A percentile compares a stretch with the other conserved stretches of the same genome.
Conservation (phyloP, 1,139 yeast genomes). For the Meyerozyma smithsonii region DNA sequence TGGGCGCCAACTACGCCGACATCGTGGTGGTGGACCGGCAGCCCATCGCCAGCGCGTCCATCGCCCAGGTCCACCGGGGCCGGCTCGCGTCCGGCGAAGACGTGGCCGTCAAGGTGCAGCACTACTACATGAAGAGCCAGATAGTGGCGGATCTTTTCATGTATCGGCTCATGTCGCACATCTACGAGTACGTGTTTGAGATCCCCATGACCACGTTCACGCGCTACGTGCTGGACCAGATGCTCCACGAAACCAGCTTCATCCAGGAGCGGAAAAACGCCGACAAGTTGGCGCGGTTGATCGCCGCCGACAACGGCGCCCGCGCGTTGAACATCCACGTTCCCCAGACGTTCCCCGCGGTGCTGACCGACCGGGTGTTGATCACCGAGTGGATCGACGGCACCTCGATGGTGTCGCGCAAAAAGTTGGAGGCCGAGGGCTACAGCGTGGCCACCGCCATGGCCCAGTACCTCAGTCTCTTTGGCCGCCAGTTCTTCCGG, state of each 20-base stretch:
- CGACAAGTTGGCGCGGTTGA: slow-evolving; percentile 16
- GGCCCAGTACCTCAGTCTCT: slow-evolving; percentile 49
- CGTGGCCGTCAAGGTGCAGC: slow-evolving; percentile 72
- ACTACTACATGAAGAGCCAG: slow-evolving; percentile 54
- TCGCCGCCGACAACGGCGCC: slow-evolving; percentile 22
- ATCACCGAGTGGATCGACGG: slow-evolving; percentile 80
- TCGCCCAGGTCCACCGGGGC: slow-evolving; percentile 70
- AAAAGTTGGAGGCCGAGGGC: slow-evolving; percentile 34
- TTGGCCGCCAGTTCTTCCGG: slow-evolving; percentile 64
- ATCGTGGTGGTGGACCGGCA: slow-evolving; percentile 39
- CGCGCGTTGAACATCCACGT: slow-evolving; percentile 27
- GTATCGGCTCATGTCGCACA: slow-evolving; percentile 46
- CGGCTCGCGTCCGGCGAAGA: slow-evolving; percentile 42
- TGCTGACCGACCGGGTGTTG: slow-evolving; percentile 48
- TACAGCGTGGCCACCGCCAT: slow-evolving; percentile 43
- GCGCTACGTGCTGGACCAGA: slow-evolving; percentile 52
- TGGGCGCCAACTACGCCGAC: slow-evolving; percentile 43
- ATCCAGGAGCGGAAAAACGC: slow-evolving; percentile 52
- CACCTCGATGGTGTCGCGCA: slow-evolving; percentile 44
- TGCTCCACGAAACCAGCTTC: slow-evolving; percentile 61
- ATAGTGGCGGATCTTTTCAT: slow-evolving; percentile 55
- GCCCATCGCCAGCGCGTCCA: slow-evolving; percentile 68
- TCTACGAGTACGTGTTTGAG: slow-evolving; percentile 57
- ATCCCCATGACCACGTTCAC: slow-evolving; percentile 60
- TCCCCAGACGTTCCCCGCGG: slow-evolving; percentile 47